Evolutionary conservation across 345 rosid species (phyloP).

Genomic region (Toxicodendron radicans): DNA sequence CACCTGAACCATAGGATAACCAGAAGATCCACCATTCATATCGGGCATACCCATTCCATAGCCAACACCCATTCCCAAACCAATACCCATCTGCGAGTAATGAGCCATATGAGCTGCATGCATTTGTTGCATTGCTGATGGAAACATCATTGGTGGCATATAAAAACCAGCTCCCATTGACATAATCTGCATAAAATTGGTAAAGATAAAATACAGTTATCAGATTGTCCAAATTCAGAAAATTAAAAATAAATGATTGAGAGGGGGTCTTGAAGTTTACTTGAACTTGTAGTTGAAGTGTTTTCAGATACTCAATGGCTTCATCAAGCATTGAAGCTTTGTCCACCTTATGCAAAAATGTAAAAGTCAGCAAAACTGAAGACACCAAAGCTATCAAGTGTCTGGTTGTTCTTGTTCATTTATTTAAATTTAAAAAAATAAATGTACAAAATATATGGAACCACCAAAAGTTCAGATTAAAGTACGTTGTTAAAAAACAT

Average conservation of each 20-base stretch:
- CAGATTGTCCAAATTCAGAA: conserved; percentile 16
- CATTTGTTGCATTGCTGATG: conserved; percentile 66
- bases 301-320: conserved; percentile 88
- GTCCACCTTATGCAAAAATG: conserved; percentile 62
- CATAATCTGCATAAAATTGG: conserved; percentile 59
- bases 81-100: conserved; percentile 48
- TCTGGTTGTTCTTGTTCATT: conserved; percentile 8
- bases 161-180: conserved; percentile 76
- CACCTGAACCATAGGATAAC: conserved; percentile 45
- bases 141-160: conserved; percentile 75
- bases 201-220: conserved; percentile 8
- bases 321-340: conserved; percentile 98
- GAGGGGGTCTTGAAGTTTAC: conserved; percentile 31
- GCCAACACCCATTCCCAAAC: conserved; percentile 72
- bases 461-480: neutral
- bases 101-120: conserved; percentile 58
- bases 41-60: conserved; percentile 64
- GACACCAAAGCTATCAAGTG: conserved; percentile 7
- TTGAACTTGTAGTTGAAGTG: conserved; percentile 91
- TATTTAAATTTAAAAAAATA: neutral
- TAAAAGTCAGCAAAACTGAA: conserved; percentile 21
- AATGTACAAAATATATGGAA: conserved; percentile 6
- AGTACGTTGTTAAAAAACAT: neutral
- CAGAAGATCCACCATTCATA: conserved; percentile 43
- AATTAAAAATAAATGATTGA: neutral